Percentiles rank a stretch among this genome's conserved stretches.
Conservation (phyloP, 2,329 filamentous ascomycete genomes). For the Geosmithia morbida region DNA sequence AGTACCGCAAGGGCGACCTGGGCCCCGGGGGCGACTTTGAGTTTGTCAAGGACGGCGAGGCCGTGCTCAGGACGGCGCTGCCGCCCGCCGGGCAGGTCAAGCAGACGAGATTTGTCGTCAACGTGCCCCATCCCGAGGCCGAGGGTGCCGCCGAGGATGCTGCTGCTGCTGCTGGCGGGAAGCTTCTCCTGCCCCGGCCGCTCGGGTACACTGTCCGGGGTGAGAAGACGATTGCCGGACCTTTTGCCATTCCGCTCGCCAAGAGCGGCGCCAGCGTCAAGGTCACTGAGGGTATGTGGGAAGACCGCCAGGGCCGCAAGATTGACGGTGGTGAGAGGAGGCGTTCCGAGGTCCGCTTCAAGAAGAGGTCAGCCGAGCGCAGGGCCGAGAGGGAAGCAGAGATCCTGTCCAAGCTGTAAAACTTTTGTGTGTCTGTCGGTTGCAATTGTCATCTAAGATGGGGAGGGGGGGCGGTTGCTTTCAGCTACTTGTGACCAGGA, state of each 20-base stretch:
- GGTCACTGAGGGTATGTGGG: constrained; percentile 83
- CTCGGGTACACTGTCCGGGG: constrained; percentile 49
- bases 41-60: constrained; percentile 46
- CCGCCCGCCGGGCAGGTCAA: constrained; percentile 17
- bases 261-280: constrained; percentile 50
- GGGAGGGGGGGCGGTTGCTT: neutral
- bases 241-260: constrained; percentile 56
- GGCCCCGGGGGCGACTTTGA: constrained; percentile 74
- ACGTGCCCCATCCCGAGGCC: constrained; percentile 31
- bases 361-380: constrained; percentile 67
- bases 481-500: neutral
- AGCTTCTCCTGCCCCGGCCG: constrained; percentile 18
- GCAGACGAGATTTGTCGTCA: constrained; percentile 38
- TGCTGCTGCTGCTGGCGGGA: too few species aligned
- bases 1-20: constrained; percentile 62
- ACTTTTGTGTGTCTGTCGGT: neutral
- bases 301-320: constrained; percentile 74
- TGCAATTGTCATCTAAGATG: neutral
- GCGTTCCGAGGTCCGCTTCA: constrained; percentile 72
- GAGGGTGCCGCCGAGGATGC: neutral
- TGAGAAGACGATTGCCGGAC: constrained; percentile 58
- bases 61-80: constrained; percentile 33
- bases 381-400: constrained; percentile 46
- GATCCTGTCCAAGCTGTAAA: constrained; percentile 15
- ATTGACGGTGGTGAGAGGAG: constrained; percentile 93